These are phyloP conservation scores for Penstemon barbatus DNA, from an alignment of 257 asterid species.

Conservation along the genomic window DNA sequence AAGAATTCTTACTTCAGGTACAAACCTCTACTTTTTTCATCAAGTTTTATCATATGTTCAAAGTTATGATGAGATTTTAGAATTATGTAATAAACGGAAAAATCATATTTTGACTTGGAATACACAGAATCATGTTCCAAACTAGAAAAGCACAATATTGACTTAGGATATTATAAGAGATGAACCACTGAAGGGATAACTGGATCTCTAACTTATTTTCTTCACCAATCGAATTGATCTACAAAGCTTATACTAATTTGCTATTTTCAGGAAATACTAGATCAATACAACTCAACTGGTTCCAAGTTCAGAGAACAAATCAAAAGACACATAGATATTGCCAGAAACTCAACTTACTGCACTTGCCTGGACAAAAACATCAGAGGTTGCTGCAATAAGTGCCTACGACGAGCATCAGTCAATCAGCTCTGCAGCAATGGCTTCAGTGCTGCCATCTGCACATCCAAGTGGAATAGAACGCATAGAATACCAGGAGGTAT, in stretches of 20 bases:
- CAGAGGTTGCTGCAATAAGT: slow-evolving; percentile 31
- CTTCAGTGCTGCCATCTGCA: slow-evolving; percentile 43
- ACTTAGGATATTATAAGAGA: too few relatives aligned
- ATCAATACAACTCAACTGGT: slow-evolving; percentile 38
- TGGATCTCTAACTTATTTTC: neutral
- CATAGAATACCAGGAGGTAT: slow-evolving; percentile 51
- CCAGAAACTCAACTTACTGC: slow-evolving; percentile 31
- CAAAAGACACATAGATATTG: slow-evolving; percentile 31
- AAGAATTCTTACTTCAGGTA: slow-evolving; percentile 50
- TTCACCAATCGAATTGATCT: neutral
- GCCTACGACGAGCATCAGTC: slow-evolving; percentile 40
- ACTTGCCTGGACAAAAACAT: slow-evolving; percentile 33
- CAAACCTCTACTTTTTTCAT: neutral
- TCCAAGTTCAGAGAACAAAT: slow-evolving; percentile 43
- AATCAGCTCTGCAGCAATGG: slow-evolving; percentile 44
- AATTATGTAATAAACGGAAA: neutral
- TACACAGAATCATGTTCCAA: neutral
- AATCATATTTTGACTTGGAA: neutral
- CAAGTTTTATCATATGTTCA: neutral
- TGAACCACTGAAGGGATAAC: too few relatives aligned
- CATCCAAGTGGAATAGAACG: slow-evolving; percentile 52
- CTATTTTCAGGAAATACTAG: slow-evolving; percentile 48
- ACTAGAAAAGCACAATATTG: neutral
- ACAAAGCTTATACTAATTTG: neutral
- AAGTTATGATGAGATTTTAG: neutral